phyloP scores from a whole-genome alignment of 2,329 filamentous ascomycete genomes.

The Exserohilum rostratum region DNA sequence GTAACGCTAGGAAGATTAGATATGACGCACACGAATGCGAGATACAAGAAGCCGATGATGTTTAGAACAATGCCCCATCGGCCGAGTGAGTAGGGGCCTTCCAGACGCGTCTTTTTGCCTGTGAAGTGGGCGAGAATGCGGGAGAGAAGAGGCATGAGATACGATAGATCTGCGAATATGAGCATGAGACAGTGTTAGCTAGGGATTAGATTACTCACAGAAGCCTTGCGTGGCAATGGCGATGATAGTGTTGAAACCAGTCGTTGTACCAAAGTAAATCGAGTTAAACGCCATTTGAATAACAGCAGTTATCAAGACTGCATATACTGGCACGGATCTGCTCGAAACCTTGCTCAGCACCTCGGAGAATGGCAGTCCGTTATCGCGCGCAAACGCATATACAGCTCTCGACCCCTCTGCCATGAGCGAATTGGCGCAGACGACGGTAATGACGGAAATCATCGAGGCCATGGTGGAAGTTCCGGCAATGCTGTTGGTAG shows the following conservation, averaged over 20 bases:
- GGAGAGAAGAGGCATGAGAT: slow-evolving; percentile 61
- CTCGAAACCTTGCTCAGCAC: slow-evolving; percentile 56
- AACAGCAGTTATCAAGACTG: slow-evolving; percentile 54
- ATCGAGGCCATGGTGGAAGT: slow-evolving; percentile 55
- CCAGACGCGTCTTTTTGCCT: slow-evolving; percentile 51
- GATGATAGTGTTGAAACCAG: slow-evolving; percentile 63
- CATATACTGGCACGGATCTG: slow-evolving; percentile 57
- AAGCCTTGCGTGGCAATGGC: slow-evolving; percentile 64
- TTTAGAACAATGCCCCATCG: slow-evolving; percentile 55
- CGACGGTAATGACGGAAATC: slow-evolving; percentile 57
- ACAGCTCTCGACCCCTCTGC: slow-evolving; percentile 56
- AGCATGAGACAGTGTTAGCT: neutral
- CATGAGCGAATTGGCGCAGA: slow-evolving; percentile 55
- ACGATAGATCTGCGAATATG: slow-evolving; percentile 56
- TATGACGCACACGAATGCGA: slow-evolving; percentile 61
- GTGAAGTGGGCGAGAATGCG: slow-evolving; percentile 57
- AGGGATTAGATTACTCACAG: slow-evolving; percentile 47
- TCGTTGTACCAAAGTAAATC: slow-evolving; percentile 62
- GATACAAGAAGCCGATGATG: slow-evolving; percentile 57
- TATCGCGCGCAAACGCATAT: slow-evolving; percentile 58
- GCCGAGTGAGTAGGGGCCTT: slow-evolving; percentile 55
- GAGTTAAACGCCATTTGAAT: slow-evolving; percentile 61
- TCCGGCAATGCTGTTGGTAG: slow-evolving; percentile 53
- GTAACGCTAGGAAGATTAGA: slow-evolving; percentile 61
- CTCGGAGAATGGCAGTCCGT: slow-evolving; percentile 59